Base-by-base conservation (phyloP, 495 filamentous ascomycete genomes). In the Hyaloscypha variabilis region DNA sequence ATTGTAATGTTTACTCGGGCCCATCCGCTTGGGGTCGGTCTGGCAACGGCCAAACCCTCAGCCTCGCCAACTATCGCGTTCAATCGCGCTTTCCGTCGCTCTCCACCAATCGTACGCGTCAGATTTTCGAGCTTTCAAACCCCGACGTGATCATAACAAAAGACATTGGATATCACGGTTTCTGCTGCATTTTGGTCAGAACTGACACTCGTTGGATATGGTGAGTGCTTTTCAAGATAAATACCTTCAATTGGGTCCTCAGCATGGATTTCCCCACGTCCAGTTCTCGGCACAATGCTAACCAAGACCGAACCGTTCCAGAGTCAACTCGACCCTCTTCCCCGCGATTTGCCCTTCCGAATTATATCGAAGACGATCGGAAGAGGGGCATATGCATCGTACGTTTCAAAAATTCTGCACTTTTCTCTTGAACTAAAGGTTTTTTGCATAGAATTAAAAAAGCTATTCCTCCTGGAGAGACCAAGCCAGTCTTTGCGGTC, bases 321-420 rank as follows among this genome's bases (percentile, higher is more conserved):
- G 83, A 95, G 91, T 63, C 95, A 99, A 78, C 78, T 92, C 57
- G 92, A 93, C 69, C 93, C 93, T 65, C 83, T 97, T 52, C 95
- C 95, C 42, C 83, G 72, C 66, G 86, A 96, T 69, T 82, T 99
- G 50, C 96, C 96, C 29, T 99, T 99, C 77, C 87, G 95, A 62
- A 89, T 99, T 74, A 85, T 99, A 70, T 97, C 93, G 31, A 93
- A 94, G 72, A 99, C 96, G 42, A 97, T 99, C 69, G 95, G 95
- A 51, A 87, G 91, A 76, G 95, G 95, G 67, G 95, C 95, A 62
- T 99, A 99, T 85, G 95, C 95, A 71, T 97, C 91, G 95, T 97
- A 77, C 77, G 90, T 79, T 21, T 62, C 57, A 1, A 23, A 23
- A 21, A 8, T 30, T 34, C 10, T n/a, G 0, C 25, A 25, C 4